Base-by-base conservation (phyloP, 768 basidiomycete genomes). In the Tephrocybe sp. region DNA sequence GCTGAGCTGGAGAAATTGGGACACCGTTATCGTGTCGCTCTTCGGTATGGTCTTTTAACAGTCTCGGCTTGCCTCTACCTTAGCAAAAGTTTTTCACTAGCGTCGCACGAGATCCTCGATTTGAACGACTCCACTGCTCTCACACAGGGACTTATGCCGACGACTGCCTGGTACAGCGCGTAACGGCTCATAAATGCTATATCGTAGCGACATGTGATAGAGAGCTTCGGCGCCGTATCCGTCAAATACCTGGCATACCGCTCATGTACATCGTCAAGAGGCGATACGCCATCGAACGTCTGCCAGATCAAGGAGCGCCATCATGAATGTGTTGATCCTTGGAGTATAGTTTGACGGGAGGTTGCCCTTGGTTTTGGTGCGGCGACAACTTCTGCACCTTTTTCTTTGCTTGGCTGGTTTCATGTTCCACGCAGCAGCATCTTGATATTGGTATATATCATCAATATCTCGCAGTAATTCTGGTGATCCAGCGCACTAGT, bases 91-190 rank as follows among this genome's bases (percentile, higher is more conserved):
- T 48, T 38, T 22, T 31, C 45, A 44, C n/a, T 62, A 98, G 96
- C 26, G 89, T 98, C 45, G 97, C 97, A 24, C 90, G 96, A 44
- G 97, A 99, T 68, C 92, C 95, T 25, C 83, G 97, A 41, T 98
- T 99, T 60, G 97, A 99, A 64, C 87, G 96, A 36, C 77, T 99
- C 38, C 80, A 79, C 37, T 99, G 97, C 69, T 85, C 89, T 30
- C 97, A 99, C 67, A 76, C 83, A 4, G 97, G 97, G 18, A 97
- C 94, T n/a, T 99, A 99, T 63, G 97, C 97, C 16, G 97, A 99
- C 65, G 97, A 99, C 74, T 99, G 97, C 65, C 80, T 99, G 18
- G 90, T 99, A 15, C 92, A 98, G 64, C 87, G 97, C 26, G 93
- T 98, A 9, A 92, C 90, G 2, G 83, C 94, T 7, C 92, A 95